Conservation (phyloP, 192 early-diverging fungal genomes). For the Chytriomyces confervae region DNA sequence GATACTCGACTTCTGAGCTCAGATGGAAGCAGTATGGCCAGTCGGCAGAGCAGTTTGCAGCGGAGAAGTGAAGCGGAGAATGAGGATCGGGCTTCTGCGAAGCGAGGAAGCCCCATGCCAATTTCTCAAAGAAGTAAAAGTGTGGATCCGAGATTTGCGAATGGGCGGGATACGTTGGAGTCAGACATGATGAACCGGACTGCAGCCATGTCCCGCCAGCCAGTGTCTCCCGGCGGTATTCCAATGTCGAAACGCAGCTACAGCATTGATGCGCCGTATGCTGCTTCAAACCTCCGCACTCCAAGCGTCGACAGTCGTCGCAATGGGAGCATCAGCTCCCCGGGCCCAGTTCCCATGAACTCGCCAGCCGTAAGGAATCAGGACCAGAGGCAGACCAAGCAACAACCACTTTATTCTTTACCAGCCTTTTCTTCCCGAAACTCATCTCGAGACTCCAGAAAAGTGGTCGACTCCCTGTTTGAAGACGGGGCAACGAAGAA, state of each 20-base stretch:
- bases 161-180: background rate
- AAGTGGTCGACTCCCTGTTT: background rate
- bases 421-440: background rate
- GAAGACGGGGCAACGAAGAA: background rate
- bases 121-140: slow-evolving; percentile 5
- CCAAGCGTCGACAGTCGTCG: slow-evolving; percentile 4
- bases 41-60: background rate
- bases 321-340: background rate
- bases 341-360: background rate
- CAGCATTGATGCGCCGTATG: background rate
- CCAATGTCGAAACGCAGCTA: background rate
- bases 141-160: slow-evolving; percentile 19
- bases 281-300: background rate
- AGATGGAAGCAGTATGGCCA: slow-evolving; percentile 26
- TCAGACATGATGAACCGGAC: background rate
- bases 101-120: background rate
- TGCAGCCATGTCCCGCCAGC: background rate
- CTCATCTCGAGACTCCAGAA: background rate
- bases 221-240: background rate
- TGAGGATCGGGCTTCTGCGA: background rate
- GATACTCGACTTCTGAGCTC: background rate
- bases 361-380: background rate
- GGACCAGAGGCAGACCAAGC: background rate
- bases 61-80: background rate
- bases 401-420: background rate